Evolutionary conservation across 768 basidiomycete species (phyloP), one percentile per base, ranked within the genome.

Genomic region (Boletus sp.): DNA sequence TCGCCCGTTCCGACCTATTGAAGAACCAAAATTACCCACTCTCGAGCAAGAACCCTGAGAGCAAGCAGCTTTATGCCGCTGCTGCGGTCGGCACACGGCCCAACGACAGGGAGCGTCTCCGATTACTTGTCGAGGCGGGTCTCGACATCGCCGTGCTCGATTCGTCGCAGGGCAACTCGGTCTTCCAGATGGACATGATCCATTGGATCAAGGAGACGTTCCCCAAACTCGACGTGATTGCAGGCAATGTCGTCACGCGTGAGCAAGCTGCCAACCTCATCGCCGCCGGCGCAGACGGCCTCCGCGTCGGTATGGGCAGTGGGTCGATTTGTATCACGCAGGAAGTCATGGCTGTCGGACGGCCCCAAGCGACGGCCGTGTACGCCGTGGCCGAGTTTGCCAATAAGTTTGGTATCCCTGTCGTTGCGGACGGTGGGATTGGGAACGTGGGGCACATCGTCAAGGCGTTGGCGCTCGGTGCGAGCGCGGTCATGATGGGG

Each of bases 321-420:
- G 97, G 97, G 9, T 96, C 93, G 6, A 99, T 99, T 67, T 99
- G 97, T 70, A 99, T 99, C 74, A 99, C 97, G 7, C 97, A 99
- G 73, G 97, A 98, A 68, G 89, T 99, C 64, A 98, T 98, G 91
- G 97, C 97, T 10, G 96, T 98, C 48, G 97, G 97, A 14, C 84
- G 97, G 15, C 97, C 96, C 1, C 97, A 99, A 71, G 97, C 95
- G 2, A 94, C 94, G 0, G 96, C 96, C n/a, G 93, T 98, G n/a
- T 90, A 89, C 67, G 85, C 90, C 40, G 96, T 98, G 13, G 83
- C 95, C 27, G 94, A 99, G 74, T 98, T 99, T 66, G 84, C 95
- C 11, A 80, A 69, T 74, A 85, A 88, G 66, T 98, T 99, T 70
- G 97, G 96, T 29, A 87, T 99, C 0, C 97, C 97, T 2, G 92